These are phyloP conservation scores for Phytophthora colocasiae DNA, from an alignment of 352 stramenopile genomes.

Conservation along the genomic window DNA sequence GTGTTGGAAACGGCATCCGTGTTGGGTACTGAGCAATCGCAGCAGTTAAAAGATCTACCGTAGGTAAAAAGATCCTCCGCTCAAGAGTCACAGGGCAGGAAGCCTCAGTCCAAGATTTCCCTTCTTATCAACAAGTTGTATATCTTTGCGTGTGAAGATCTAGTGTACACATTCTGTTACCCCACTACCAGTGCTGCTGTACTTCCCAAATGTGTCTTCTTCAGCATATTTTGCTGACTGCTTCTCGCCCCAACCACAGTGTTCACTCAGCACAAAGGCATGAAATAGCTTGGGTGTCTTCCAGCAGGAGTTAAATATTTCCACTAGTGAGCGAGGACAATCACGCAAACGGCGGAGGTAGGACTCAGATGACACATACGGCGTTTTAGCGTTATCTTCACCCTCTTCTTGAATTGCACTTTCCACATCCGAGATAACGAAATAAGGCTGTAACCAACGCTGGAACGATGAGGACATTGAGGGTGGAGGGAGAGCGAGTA, in stretches of 20 bases:
- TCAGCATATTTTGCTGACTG: conserved; percentile 75
- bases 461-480: conserved; percentile 78
- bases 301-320: conserved; percentile 72
- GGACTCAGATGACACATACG: conserved; percentile 35
- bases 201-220: conserved; percentile 77
- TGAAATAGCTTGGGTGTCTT: conserved; percentile 70
- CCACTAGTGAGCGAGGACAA: conserved; percentile 43
- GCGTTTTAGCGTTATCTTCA: conserved; percentile 31
- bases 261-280: conserved; percentile 72
- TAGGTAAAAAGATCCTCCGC: too few species aligned
- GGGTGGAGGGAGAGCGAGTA: conserved; percentile 69
- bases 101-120: too few species aligned
- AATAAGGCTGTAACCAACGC: conserved; percentile 75
- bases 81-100: too few species aligned
- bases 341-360: conserved; percentile 46
- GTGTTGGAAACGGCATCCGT: too few species aligned
- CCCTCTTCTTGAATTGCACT: conserved; percentile 41
- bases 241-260: conserved; percentile 70
- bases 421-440: conserved; percentile 48
- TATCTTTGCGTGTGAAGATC: too few species aligned
- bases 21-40: too few species aligned
- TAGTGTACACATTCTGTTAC: too few species aligned
- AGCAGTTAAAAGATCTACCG: too few species aligned
- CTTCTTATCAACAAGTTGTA: too few species aligned
- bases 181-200: conserved; percentile 64